A percentile compares a stretch with the other conserved stretches of the same genome.
Evolutionary conservation across 1,284 basidiomycete species (phyloP).

Genomic region (Fomes fomentarius): DNA sequence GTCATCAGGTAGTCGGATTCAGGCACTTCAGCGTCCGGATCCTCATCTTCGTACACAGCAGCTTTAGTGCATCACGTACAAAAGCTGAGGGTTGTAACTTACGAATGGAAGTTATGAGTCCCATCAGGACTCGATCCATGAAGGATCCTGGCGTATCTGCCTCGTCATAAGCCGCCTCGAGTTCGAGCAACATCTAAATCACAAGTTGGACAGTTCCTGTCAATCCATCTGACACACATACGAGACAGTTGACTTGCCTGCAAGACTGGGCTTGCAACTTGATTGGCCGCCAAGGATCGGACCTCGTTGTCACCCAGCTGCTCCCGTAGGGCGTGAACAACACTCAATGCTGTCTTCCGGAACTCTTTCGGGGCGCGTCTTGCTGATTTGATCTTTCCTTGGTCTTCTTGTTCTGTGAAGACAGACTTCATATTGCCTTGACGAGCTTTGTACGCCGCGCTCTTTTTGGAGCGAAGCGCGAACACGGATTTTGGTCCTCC

Average conservation of each 20-base stretch:
- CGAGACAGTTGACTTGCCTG: conserved; percentile 53
- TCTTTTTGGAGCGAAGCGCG: conserved; percentile 74
- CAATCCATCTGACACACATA: too few species aligned
- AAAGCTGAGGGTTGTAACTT: conserved; percentile 31
- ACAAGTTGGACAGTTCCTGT: too few species aligned
- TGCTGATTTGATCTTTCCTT: conserved; percentile 36
- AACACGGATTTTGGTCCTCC: conserved; percentile 30
- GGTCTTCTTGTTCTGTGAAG: conserved; percentile 52
- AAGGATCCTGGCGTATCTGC: conserved; percentile 69
- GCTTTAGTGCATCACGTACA: too few species aligned
- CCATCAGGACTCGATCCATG: conserved; percentile 81
- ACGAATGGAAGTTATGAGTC: conserved; percentile 75
- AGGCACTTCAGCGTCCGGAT: conserved; percentile 33
- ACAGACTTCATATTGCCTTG: conserved; percentile 79
- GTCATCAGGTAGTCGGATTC: conserved; percentile 80
- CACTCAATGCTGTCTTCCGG: conserved; percentile 46
- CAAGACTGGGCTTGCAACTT: conserved; percentile 81
- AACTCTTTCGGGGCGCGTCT: conserved; percentile 56
- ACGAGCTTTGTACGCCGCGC: conserved; percentile 72
- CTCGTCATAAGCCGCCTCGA: conserved; percentile 71
- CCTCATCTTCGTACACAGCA: too few species aligned
- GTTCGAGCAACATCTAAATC: conserved; percentile 81
- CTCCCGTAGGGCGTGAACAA: conserved; percentile 58
- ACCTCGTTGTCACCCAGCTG: conserved; percentile 75
- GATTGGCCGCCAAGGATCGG: conserved; percentile 79